A percentile compares a stretch with the other conserved stretches of the same genome.
These are phyloP conservation scores for Calonectria henricotiae DNA, from an alignment of 2,329 filamentous ascomycete genomes.

Conservation along the genomic window DNA sequence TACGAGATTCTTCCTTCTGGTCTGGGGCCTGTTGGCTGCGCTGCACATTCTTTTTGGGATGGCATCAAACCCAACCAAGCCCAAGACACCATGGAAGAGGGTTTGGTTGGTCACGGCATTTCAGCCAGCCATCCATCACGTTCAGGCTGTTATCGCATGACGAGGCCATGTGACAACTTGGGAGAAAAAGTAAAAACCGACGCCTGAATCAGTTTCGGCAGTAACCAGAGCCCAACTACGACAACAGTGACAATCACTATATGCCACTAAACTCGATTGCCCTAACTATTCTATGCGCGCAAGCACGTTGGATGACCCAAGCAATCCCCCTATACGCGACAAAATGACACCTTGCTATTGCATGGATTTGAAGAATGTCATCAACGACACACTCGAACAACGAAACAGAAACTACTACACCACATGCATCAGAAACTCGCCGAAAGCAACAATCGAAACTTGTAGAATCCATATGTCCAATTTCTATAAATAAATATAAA, in stretches of 20 bases:
- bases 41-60: neutral
- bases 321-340: neutral
- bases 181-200: neutral
- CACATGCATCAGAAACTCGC: neutral
- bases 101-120: slow-evolving; percentile 1
- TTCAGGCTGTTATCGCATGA: neutral
- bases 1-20: slow-evolving; percentile 1
- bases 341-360: neutral
- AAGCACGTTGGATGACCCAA: neutral
- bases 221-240: neutral
- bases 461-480: neutral
- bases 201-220: neutral
- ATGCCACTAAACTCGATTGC: too few relatives aligned
- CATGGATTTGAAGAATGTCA: neutral
- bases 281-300: neutral
- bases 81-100: neutral
- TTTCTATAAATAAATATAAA: neutral
- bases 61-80: neutral
- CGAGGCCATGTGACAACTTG: neutral
- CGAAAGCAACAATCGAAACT: neutral
- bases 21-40: too few relatives aligned
- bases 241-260: slow-evolving; percentile 1
- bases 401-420: neutral
- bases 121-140: neutral
- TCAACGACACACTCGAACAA: neutral